phyloP scores from a whole-genome alignment of 768 basidiomycete genomes.

The Lepiota venenata region DNA sequence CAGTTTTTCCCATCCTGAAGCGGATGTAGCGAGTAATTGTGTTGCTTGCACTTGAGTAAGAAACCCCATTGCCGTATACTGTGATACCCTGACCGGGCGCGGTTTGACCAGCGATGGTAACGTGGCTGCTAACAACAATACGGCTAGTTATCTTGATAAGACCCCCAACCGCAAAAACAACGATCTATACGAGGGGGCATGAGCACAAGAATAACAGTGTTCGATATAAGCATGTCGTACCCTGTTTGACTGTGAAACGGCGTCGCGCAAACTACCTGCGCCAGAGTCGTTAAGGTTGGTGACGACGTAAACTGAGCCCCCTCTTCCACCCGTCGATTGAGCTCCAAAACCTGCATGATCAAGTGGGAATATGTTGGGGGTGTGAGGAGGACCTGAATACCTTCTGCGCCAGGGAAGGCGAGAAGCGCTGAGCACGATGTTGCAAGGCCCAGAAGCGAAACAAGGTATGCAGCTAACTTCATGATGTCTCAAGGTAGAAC shows the following conservation, averaged over 20 bases:
- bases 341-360: slow-evolving; percentile 26
- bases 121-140: slow-evolving; percentile 27
- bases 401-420: slow-evolving; percentile 32
- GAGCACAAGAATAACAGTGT: neutral
- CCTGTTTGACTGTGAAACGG: slow-evolving; percentile 27
- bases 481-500: neutral
- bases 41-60: slow-evolving; percentile 27
- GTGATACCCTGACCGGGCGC: slow-evolving; percentile 36
- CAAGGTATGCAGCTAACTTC: slow-evolving; percentile 2
- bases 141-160: slow-evolving; percentile 27
- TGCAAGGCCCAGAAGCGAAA: slow-evolving; percentile 10
- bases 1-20: slow-evolving; percentile 27
- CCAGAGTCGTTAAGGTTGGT: slow-evolving; percentile 32
- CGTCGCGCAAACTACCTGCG: slow-evolving; percentile 32
- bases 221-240: slow-evolving; percentile 10
- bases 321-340: slow-evolving; percentile 29
- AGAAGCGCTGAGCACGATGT: slow-evolving; percentile 22
- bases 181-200: slow-evolving; percentile 19
- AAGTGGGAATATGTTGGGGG: neutral
- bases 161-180: slow-evolving; percentile 32
- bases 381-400: slow-evolving; percentile 5
- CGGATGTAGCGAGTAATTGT: slow-evolving; percentile 27
- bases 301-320: slow-evolving; percentile 30
- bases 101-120: slow-evolving; percentile 32
- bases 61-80: slow-evolving; percentile 31